Evolutionary conservation across 2,329 filamentous ascomycete genomes (phyloP), one percentile per base, ranked within the genome.

Genomic region (Tricladium varicosporioides): DNA sequence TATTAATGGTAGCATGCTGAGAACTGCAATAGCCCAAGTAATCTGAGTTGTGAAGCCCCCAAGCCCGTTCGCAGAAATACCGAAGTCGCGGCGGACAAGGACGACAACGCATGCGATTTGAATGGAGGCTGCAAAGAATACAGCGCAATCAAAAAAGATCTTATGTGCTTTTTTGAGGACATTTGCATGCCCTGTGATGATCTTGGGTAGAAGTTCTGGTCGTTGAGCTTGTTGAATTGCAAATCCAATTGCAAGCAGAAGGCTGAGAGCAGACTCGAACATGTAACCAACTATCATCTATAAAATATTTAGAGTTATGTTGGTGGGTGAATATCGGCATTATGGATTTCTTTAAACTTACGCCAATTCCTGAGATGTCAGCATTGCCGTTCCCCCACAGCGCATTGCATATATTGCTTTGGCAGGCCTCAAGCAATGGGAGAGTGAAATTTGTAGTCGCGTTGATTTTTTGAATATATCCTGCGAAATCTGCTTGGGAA

Each of bases 41-140:
- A 60, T 58, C 40, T 60, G 56, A 16, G 57, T 51, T 5, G 59
- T 60, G 50, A 60, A 53, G 8, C 52, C 59, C 5, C 59, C 59
- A 1, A 58, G 48, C 0, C 53, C 59, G 13, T 56, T 56, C 2
- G 56, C 50, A 31, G 31, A 54, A 18, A 60, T 58, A 2, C 56
- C 56, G 27, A 60, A 60, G 40, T 58, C 56, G 32, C 50, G 47
- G 7, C 59, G 48, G 3, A 60, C 47, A 13, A 60, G 50, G 5
- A 56, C 52, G 7, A 60, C 45, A 9, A 54, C 40, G 27, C 55
- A 60, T 2, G 56, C 44, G 13, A 58, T 56, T 46, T 60, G 59
- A 5, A 60, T 58, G 45, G 49, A 54, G 8, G 46, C 42, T 5
- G 49, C 15, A 47, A 60, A 60, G 44, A 56, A 58, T 8, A 56